phyloP scores from a whole-genome alignment of 1,284 basidiomycete species.

The Schizophyllum amplum region DNA sequence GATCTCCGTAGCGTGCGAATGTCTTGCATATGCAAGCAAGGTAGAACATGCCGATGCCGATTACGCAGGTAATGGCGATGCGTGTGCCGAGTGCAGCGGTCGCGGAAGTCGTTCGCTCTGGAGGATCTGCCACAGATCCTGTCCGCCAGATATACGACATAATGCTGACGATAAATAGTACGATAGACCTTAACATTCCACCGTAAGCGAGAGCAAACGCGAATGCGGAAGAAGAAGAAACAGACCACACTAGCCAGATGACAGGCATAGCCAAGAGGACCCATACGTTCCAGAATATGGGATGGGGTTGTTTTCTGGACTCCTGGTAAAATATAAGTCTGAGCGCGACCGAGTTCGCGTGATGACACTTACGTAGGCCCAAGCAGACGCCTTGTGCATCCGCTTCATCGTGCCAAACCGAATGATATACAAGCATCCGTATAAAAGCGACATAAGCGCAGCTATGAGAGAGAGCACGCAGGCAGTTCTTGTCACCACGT shows the following conservation, averaged over 20 bases:
- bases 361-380: constrained; percentile 43
- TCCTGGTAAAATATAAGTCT: constrained; percentile 23
- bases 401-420: constrained; percentile 55
- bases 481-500: constrained; percentile 48
- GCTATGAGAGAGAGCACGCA: constrained; percentile 51
- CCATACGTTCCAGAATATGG: constrained; percentile 1
- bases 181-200: background rate
- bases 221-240: background rate
- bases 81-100: constrained; percentile 31
- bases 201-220: background rate
- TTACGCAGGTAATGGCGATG: constrained; percentile 33
- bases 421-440: constrained; percentile 56
- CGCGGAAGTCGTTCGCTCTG: constrained; percentile 10
- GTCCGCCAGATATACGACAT: background rate
- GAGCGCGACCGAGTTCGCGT: background rate
- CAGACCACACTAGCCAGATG: background rate
- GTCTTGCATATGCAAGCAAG: constrained; percentile 39
- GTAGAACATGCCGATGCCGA: constrained; percentile 41
- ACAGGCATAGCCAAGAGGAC: constrained; percentile 1
- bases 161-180: background rate
- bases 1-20: constrained; percentile 34
- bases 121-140: constrained; percentile 22
- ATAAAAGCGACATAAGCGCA: constrained; percentile 53
- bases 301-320: background rate
- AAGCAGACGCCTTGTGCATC: constrained; percentile 54